A percentile compares a stretch with the other conserved stretches of the same genome.
These are phyloP conservation scores for Piper betle DNA, from an alignment of 164 flowering plant species.

Conservation along the genomic window DNA sequence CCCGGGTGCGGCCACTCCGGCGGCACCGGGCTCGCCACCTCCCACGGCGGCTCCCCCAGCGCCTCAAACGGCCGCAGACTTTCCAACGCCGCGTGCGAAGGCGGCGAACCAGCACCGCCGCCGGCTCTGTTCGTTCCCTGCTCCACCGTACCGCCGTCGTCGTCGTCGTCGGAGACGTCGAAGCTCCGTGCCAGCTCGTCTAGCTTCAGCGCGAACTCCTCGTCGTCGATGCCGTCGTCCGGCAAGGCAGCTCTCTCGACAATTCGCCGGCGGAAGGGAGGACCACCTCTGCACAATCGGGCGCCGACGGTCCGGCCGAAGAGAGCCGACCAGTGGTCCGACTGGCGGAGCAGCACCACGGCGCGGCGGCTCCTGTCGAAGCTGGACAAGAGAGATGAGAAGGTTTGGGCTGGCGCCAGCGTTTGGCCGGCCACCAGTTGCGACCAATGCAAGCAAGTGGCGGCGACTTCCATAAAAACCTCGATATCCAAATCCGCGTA, in stretches of 20 bases:
- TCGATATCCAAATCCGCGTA: not conserved
- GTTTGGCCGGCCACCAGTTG: slow-evolving; percentile 35
- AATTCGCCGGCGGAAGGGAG: slow-evolving; percentile 10
- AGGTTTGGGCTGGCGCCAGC: slow-evolving; percentile 38
- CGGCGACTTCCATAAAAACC: slow-evolving; percentile 32
- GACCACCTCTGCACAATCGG: slow-evolving; percentile 21
- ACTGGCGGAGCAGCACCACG: slow-evolving; percentile 12
- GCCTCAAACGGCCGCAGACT: slow-evolving; percentile 2
- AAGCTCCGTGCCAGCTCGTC: slow-evolving; percentile 45
- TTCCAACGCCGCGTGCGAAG: not conserved
- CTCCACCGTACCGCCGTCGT: not conserved
- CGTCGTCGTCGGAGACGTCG: slow-evolving; percentile 23
- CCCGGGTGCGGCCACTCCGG: slow-evolving; percentile 27
- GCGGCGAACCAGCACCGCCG: no score
- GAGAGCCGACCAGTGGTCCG: slow-evolving; percentile 27
- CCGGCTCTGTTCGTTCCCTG: not conserved
- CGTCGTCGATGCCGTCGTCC: slow-evolving; percentile 36
- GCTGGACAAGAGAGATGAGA: slow-evolving; percentile 37
- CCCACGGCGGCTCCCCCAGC: slow-evolving; percentile 22
- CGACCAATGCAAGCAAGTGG: slow-evolving; percentile 42
- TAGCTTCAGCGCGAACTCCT: slow-evolving; percentile 45
- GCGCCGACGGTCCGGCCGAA: slow-evolving; percentile 18
- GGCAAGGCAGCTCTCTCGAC: slow-evolving; percentile 32
- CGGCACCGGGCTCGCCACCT: slow-evolving; percentile 14
- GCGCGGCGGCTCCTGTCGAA: slow-evolving; percentile 12